phyloP scores from a whole-genome alignment of 768 basidiomycete genomes.

The Calvatia gigantea region DNA sequence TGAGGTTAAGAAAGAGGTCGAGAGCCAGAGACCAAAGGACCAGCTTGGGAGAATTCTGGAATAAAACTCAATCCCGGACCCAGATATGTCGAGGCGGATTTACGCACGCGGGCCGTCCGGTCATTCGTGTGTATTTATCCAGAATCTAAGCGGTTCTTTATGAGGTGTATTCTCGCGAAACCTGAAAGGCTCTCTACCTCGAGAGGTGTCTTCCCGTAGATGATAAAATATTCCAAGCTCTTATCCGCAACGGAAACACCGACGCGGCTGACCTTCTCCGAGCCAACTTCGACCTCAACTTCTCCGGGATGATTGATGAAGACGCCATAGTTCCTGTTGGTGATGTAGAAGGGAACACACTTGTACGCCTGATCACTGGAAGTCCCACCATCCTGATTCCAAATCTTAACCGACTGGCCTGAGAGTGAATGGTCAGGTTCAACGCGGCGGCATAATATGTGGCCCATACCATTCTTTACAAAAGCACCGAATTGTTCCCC shows the following conservation, averaged over 20 bases:
- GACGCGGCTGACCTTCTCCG: slow-evolving; percentile 62
- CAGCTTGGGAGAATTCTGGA: slow-evolving; percentile 62
- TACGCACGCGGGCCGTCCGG: slow-evolving; percentile 56
- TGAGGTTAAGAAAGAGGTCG: slow-evolving; percentile 72
- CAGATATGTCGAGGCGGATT: not conserved
- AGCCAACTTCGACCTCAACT: slow-evolving; percentile 70
- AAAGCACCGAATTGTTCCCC: slow-evolving; percentile 76
- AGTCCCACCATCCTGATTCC: slow-evolving; percentile 78
- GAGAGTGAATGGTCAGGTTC: too few relatives aligned
- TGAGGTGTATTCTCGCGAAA: not conserved
- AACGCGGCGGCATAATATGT: too few relatives aligned
- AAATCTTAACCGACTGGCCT: slow-evolving; percentile 59
- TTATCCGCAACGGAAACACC: slow-evolving; percentile 63
- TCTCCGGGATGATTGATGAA: slow-evolving; percentile 77
- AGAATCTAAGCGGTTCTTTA: slow-evolving; percentile 44
- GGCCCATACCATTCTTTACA: slow-evolving; percentile 70
- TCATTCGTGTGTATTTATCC: slow-evolving; percentile 58
- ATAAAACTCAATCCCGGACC: slow-evolving; percentile 18
- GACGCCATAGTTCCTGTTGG: slow-evolving; percentile 68
- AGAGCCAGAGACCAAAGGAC: slow-evolving; percentile 78
- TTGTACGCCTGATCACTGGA: slow-evolving; percentile 67
- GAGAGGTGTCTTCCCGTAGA: slow-evolving; percentile 65
- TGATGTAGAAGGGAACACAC: slow-evolving; percentile 67
- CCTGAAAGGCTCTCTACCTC: slow-evolving; percentile 36
- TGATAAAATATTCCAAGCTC: slow-evolving; percentile 66